Evolutionary conservation across 495 filamentous ascomycete genomes (phyloP), one percentile per base, ranked within the genome.

Genomic region (Hypoxylon trugodes): DNA sequence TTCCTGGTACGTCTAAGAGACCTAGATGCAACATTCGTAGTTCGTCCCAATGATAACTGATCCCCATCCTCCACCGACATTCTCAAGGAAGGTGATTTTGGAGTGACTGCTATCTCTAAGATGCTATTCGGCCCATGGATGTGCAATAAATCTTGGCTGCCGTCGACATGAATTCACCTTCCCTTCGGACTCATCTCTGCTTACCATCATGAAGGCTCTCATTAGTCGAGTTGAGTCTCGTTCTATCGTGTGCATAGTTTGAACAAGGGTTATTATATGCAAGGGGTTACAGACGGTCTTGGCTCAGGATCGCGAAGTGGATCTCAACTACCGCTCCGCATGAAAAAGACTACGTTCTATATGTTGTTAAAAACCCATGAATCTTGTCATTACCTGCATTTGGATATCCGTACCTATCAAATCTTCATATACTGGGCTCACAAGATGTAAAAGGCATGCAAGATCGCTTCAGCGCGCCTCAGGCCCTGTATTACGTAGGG

Each of bases 61-160:
- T 28, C 6, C 48, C 7, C 18, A 10, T 3, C 13, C 15, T 42
- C 41, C 19, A 25, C 35, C 28, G 12, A 45, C 6, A 45, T 59
- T 18, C 21, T 28, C n/a, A 30, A 53, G 40, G 54, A 65, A 58
- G 40, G 32, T 36, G 41, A 54, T 26, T 47, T 12, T 30, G 8
- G 32, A 41, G 37, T 21, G 24, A 8, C 7, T 13, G 22, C 16
- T 24, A 35, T 51, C 13, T 35, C 38, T 8, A 22, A 8, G 22
- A 9, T 38, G 22, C 28, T 47, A 52, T 57, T 66, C 63, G 56
- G 63, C 51, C 56, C 63, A 66, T 52, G 21, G 18, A 42, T 16
- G 32, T 26, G 37, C 50, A 16, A 10, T 45, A 18, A 45, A 46
- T 16, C 43, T 43, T 55, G 30, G 28, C 49, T 32, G 22, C 40